These are phyloP conservation scores for Scortechinia acanthostroma DNA, from an alignment of 2,329 filamentous ascomycete species.

Conservation along the genomic window DNA sequence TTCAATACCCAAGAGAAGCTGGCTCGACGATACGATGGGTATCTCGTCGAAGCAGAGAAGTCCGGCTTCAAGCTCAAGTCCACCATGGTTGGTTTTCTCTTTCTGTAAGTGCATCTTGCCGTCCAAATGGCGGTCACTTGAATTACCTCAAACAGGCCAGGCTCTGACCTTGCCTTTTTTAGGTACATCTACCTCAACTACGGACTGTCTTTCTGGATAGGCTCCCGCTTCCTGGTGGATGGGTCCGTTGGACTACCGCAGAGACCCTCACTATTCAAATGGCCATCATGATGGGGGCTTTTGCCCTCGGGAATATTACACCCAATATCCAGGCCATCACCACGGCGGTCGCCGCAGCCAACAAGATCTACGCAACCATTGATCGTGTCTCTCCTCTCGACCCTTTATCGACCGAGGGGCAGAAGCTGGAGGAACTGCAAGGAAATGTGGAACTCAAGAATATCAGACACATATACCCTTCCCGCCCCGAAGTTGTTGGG, in stretches of 20 bases:
- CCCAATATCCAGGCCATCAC: slow-evolving; percentile 29
- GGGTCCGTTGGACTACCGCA: background rate
- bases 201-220: slow-evolving; percentile 41
- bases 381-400: slow-evolving; percentile 34
- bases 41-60: slow-evolving; percentile 27
- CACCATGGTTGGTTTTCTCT: slow-evolving; percentile 29
- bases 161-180: slow-evolving; percentile 8
- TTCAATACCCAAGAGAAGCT: slow-evolving; percentile 38
- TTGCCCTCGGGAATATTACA: slow-evolving; percentile 33
- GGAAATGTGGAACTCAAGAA: slow-evolving; percentile 38
- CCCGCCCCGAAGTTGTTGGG: slow-evolving; percentile 39
- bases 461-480: slow-evolving; percentile 47
- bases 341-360: slow-evolving; percentile 34
- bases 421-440: slow-evolving; percentile 16
- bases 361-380: slow-evolving; percentile 36
- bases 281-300: slow-evolving; percentile 32
- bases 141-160: slow-evolving; percentile 2
- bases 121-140: background rate
- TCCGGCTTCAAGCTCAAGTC: slow-evolving; percentile 31
- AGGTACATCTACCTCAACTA: slow-evolving; percentile 33
- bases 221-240: slow-evolving; percentile 10
- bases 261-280: slow-evolving; percentile 20
- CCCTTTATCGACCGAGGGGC: slow-evolving; percentile 27
- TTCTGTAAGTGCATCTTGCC: slow-evolving; percentile 15
- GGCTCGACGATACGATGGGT: slow-evolving; percentile 27